Percentiles rank a stretch among this genome's conserved stretches.
Conservation (phyloP, 768 basidiomycete species). For the Termitomyces eurrhizus region DNA sequence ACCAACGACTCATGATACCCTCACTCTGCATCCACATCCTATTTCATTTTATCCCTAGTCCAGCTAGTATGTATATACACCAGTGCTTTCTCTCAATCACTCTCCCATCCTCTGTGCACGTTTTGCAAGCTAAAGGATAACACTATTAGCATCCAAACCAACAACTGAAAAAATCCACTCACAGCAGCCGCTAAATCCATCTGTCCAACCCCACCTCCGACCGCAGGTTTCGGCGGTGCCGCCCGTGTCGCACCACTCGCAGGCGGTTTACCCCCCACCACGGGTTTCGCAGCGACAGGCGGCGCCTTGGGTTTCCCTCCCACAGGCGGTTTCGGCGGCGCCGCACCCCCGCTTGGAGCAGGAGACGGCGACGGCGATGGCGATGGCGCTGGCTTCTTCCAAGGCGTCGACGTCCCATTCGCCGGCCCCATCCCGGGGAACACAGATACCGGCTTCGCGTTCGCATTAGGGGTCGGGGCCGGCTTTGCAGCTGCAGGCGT, state of each 20-base stretch:
- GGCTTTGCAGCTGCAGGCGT: conserved; percentile 26
- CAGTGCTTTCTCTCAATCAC: background rate
- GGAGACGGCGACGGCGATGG: conserved; percentile 31
- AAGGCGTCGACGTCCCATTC: conserved; percentile 69
- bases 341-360: conserved; percentile 30
- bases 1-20: conserved; percentile 5
- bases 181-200: conserved; percentile 84
- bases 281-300: conserved; percentile 39
- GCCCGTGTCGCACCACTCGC: conserved; percentile 32
- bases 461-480: conserved; percentile 41
- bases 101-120: conserved; percentile 66
- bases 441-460: conserved; percentile 77
- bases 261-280: conserved; percentile 48
- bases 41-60: background rate
- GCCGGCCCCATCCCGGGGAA: conserved; percentile 71
- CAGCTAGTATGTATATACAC: background rate
- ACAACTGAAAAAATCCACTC: conserved; percentile 28
- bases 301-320: conserved; percentile 47
- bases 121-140: conserved; percentile 57
- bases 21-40: background rate
- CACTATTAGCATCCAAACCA: background rate
- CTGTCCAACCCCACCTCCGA: conserved; percentile 39
- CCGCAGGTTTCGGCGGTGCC: conserved; percentile 5
- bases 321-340: conserved; percentile 47
- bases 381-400: conserved; percentile 55